Base-by-base conservation (phyloP, 2,329 filamentous ascomycete genomes). In the Mollisiaceae sp. region DNA sequence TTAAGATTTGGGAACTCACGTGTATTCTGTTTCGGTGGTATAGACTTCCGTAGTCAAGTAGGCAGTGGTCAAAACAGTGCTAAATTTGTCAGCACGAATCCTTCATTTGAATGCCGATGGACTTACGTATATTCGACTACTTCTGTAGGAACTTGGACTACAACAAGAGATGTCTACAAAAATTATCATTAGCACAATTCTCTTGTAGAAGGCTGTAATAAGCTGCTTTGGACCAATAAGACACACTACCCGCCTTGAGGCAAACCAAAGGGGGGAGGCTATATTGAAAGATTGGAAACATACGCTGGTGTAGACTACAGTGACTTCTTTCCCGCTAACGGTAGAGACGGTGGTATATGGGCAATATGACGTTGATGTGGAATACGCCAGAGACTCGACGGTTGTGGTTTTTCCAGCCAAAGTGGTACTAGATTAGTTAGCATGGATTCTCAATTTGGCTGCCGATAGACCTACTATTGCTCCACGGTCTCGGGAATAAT, bases 281-380 rank as follows among this genome's bases (percentile, higher is more conserved):
- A 6, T 32, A 32, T 32, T 32, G 27, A 32, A 32, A 32, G 27
- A 32, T 32, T 32, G 27, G 27, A 32, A 32, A 32, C 27, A 32
- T 32, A 32, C 27, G 27, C 27, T 32, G 27, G 73, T 75, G 36
- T 67, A 70, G 12, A 72, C 59, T 11, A 71, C 74, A 14, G 79
- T 76, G 0, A 80, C 74, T 2, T 78, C 78, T 45, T 76, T 71
- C 35, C 83, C 83, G 32, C 72, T 78, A 3, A 82, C 61, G 1
- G 79, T 81, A 73, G 78, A 79, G 56, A 79, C 80, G 70, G 80
- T 76, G 1, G 81, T 83, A 15, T 83, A 71, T 9, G 81, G 79
- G 72, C 79, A 82, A 15, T 82, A 74, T 18, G 76, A 78, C 15
- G 82, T 84, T 41, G 45, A 76, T 73, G 62, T 74, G 58, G 38